Conservation (phyloP, 169 alveolate genomes). For the Perkinsus olseni region DNA sequence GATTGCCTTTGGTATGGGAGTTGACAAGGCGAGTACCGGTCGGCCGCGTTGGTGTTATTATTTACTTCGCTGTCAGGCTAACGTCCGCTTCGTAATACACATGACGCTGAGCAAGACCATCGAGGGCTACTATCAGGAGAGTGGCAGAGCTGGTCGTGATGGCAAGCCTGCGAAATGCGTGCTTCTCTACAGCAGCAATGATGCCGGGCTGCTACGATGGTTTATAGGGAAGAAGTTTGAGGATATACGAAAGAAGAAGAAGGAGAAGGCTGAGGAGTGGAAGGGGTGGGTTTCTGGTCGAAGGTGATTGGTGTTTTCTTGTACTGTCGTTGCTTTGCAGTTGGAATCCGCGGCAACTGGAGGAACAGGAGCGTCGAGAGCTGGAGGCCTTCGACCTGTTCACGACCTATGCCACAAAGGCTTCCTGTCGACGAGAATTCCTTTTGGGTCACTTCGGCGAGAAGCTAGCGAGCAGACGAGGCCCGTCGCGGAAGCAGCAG, state of each 20-base stretch:
- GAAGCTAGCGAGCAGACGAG: neutral
- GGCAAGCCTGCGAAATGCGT: constrained; percentile 67
- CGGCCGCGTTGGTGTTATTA: neutral
- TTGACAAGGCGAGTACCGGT: constrained; percentile 60
- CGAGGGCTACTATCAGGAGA: constrained; percentile 82
- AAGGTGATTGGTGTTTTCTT: neutral
- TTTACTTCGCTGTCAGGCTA: constrained; percentile 37
- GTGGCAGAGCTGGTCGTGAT: constrained; percentile 97
- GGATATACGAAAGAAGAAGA: neutral
- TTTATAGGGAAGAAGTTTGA: neutral
- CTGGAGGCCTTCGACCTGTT: neutral
- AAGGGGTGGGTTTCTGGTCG: neutral
- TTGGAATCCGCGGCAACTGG: neutral
- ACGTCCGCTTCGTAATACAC: constrained; percentile 88
- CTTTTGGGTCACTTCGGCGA: neutral
- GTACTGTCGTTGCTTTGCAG: neutral
- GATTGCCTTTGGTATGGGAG: constrained; percentile 96
- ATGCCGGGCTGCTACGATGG: neutral
- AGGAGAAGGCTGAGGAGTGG: neutral
- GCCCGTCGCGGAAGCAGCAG: neutral
- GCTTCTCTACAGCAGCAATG: neutral
- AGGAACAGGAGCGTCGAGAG: neutral
- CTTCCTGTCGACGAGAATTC: neutral
- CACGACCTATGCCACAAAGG: neutral
- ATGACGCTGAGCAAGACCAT: constrained; percentile 83